A percentile compares a stretch with the other conserved stretches of the same genome.
Evolutionary conservation across 2,329 filamentous ascomycete genomes (phyloP).

Genomic region (Parafenestella ontariensis): DNA sequence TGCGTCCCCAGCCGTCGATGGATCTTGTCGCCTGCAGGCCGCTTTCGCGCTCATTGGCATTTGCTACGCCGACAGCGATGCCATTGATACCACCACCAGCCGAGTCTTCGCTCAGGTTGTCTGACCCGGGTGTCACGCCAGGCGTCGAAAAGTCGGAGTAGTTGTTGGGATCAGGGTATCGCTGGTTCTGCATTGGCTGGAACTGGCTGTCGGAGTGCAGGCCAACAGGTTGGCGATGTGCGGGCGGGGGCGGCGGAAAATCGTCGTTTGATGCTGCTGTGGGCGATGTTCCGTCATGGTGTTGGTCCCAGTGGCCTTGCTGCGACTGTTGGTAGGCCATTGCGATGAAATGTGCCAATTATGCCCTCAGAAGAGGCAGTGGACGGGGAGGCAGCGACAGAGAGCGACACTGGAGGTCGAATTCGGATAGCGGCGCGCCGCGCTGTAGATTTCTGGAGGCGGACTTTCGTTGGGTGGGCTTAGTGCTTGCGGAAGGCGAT

Average conservation of each 20-base stretch:
- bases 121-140: conserved; percentile 63
- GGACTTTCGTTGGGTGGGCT: conserved; percentile 6
- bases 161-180: conserved; percentile 36
- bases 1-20: conserved; percentile 32
- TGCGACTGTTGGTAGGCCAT: conserved; percentile 33
- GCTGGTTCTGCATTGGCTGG: conserved; percentile 29
- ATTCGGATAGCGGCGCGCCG: conserved; percentile 15
- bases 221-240: conserved; percentile 39
- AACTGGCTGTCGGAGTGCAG: conserved; percentile 30
- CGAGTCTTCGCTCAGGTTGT: conserved; percentile 70
- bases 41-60: conserved; percentile 65
- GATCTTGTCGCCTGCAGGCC: conserved; percentile 67
- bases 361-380: conserved; percentile 12
- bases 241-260: conserved; percentile 45
- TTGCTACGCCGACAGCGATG: conserved; percentile 68
- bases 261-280: conserved; percentile 27
- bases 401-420: conserved; percentile 8
- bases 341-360: conserved; percentile 4
- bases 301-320: conserved; percentile 29
- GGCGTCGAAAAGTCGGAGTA: conserved; percentile 46
- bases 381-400: conserved; percentile 8
- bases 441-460: conserved; percentile 16
- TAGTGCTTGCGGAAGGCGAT: conserved; percentile 6
- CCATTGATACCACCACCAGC: conserved; percentile 70
- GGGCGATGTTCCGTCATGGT: conserved; percentile 29